phyloP scores from a whole-genome alignment of 371 early-diverging fungal genomes.

The Chytridiales sp. region DNA sequence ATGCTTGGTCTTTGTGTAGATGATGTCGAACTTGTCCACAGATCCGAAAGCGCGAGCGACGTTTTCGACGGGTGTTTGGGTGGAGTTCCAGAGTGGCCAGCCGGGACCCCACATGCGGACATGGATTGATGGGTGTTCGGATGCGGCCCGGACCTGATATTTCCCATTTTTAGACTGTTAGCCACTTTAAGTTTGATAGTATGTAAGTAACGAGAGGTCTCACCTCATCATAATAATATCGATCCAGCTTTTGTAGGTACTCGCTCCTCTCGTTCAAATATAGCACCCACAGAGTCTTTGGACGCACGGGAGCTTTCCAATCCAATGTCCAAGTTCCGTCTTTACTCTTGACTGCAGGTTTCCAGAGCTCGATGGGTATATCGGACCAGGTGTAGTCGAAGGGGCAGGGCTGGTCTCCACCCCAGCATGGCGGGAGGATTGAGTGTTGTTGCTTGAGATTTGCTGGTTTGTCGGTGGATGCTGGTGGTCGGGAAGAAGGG shows the following conservation, averaged over 20 bases:
- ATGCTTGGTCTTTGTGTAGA: conserved; percentile 20
- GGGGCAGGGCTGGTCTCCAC: too few relatives aligned
- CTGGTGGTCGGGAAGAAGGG: too few relatives aligned
- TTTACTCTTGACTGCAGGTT: too few relatives aligned
- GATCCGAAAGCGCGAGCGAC: conserved; percentile 8
- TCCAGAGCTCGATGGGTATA: not conserved
- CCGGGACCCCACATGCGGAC: conserved; percentile 18
- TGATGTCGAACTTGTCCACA: conserved; percentile 10
- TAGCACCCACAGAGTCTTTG: conserved; percentile 1
- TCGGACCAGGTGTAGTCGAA: conserved; percentile 6
- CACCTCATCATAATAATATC: conserved; percentile 24
- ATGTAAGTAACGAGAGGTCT: not conserved
- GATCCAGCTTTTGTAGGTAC: conserved; percentile 16
- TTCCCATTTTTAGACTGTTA: not conserved
- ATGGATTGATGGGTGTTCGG: not conserved
- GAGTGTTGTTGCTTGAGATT: too few relatives aligned
- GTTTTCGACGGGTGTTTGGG: conserved; percentile 7
- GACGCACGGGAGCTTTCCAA: not conserved
- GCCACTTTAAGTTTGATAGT: not conserved
- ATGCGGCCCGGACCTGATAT: conserved; percentile 16
- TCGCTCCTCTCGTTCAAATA: conserved; percentile 15
- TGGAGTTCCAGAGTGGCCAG: conserved; percentile 5
- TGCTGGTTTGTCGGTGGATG: too few relatives aligned
- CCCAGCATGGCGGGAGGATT: too few relatives aligned
- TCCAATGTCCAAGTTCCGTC: too few relatives aligned